Base-by-base conservation (phyloP, 257 asterid species). In the Solanum sejunctum region DNA sequence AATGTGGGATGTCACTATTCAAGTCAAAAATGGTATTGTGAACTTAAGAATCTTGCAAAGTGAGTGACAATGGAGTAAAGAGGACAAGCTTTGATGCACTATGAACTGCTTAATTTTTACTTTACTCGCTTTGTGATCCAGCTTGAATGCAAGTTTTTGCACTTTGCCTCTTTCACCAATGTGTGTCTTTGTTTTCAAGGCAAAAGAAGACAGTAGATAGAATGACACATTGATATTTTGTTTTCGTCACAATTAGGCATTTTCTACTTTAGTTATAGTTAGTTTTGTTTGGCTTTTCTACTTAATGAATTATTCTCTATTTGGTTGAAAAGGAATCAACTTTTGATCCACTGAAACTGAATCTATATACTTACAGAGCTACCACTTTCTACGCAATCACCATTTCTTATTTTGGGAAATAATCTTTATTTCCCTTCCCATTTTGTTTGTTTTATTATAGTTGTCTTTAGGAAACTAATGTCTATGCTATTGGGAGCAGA, bases 401-500 rank as follows among this genome's bases (percentile, higher is more conserved):
- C 32, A 5, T 72, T 43, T 45, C 58, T n/a, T 39, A 36, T 21
- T 80, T 56, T 32, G 55, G 84, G 54, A 39, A 11, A 39, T 49
- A 16, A 75, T 18, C 4, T 45, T 12, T 43, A 10, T 60, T 16
- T 10, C 18, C 13, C 49, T 10, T 67, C 7, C 49, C 8, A 11
- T 81, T 28, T 79, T 64, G 23, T 63, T 43, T 77, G 18, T 43
- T 66, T 21, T 16, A 45, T 28, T 43, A 36, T 81, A 84, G 91
- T 83, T 83, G 81, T 89, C 91, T 70, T 89, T 83, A 87, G 84
- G 84, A 89, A 63, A 64, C 72, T 87, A 83, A 80, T 88, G 89
- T 81, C 77, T 80, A 85, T 87, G 88, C 67, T 85, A 8, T 26
- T 83, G 71, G 86, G 88, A 43, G 73, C 57, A 8, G 84, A 83